These are phyloP conservation scores for Lentinula raphanica DNA, from an alignment of 768 basidiomycete genomes.

Conservation along the genomic window DNA sequence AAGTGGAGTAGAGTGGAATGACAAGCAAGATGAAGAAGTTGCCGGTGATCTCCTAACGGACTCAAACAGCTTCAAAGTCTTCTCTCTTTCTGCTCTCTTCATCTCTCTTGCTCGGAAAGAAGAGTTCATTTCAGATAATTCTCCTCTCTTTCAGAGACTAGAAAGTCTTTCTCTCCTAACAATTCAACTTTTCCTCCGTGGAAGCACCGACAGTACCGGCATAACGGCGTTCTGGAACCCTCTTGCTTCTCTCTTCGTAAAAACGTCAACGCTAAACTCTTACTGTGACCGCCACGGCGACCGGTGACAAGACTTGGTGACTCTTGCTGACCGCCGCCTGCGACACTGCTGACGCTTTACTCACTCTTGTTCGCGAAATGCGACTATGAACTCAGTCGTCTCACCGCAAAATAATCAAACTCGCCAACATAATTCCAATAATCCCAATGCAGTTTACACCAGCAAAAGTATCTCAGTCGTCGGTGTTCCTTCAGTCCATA, in stretches of 20 bases:
- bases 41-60: not conserved
- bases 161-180: not conserved
- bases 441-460: conserved; percentile 37
- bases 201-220: not conserved
- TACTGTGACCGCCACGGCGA: not conserved
- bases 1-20: not conserved
- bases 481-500: conserved; percentile 73
- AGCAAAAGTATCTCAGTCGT: conserved; percentile 49
- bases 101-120: not conserved
- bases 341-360: not conserved
- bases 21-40: not conserved
- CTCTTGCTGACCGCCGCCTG: not conserved
- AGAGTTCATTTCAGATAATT: not conserved
- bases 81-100: not conserved
- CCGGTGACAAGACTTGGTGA: not conserved
- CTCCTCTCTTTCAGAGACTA: not conserved
- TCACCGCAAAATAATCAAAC: conserved; percentile 15
- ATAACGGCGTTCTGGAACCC: not conserved
- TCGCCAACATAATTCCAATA: conserved; percentile 17
- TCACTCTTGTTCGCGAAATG: not conserved
- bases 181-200: not conserved
- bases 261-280: not conserved
- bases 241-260: not conserved
- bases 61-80: not conserved
- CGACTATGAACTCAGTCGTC: conserved; percentile 9